Evolutionary conservation across 306 rosid species (phyloP).

Genomic region (Dryas octopetala): DNA sequence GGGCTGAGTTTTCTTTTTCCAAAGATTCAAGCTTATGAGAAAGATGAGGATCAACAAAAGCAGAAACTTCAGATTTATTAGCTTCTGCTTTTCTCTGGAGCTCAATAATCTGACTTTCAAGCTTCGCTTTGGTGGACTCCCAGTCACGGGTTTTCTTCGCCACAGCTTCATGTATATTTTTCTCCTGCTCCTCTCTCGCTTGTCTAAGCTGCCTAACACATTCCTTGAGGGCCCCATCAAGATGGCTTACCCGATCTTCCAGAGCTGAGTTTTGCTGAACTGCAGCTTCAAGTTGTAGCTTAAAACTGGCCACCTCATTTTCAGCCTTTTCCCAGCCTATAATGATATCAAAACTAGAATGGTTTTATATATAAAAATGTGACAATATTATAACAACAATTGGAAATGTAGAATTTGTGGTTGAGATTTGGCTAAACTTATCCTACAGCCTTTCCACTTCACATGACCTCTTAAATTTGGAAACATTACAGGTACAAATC

Average conservation of each 20-base stretch:
- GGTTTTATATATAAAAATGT: neutral
- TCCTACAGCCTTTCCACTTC: neutral
- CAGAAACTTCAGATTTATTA: slow-evolving; percentile 38
- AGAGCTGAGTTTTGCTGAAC: slow-evolving; percentile 56
- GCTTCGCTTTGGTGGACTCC: slow-evolving; percentile 66
- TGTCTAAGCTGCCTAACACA: slow-evolving; percentile 95
- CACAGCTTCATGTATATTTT: slow-evolving; percentile 58
- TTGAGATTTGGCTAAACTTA: neutral
- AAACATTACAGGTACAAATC: neutral
- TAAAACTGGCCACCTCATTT: slow-evolving; percentile 68
- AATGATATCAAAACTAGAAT: neutral
- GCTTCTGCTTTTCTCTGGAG: slow-evolving; percentile 59
- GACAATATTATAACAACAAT: neutral
- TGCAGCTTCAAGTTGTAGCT: slow-evolving; percentile 67
- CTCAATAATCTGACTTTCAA: slow-evolving; percentile 63
- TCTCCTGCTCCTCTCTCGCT: slow-evolving; percentile 85
- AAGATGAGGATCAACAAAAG: slow-evolving; percentile 47
- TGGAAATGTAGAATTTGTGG: neutral
- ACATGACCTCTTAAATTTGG: neutral
- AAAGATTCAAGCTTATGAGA: slow-evolving; percentile 54
- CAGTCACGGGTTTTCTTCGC: slow-evolving; percentile 53
- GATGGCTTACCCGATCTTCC: slow-evolving; percentile 78
- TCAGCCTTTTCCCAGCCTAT: slow-evolving; percentile 98
- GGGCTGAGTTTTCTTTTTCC: slow-evolving; percentile 71
- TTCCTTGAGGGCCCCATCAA: slow-evolving; percentile 95